Base-by-base conservation (phyloP, 805 yeast genomes). In the Sugiyamaella smithiae region DNA sequence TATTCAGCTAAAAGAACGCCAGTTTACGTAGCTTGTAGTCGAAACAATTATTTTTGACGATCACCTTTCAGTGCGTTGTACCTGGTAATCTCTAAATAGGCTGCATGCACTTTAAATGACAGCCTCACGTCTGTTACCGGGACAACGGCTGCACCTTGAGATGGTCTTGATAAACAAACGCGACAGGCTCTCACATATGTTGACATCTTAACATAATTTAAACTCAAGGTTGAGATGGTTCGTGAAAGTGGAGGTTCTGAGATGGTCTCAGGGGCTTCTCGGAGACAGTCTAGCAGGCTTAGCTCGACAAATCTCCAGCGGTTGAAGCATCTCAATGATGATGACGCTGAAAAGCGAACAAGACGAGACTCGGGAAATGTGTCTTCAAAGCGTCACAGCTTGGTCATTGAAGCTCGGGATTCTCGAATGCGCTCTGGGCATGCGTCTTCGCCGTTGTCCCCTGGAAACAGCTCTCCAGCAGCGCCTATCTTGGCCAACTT, bases 401-500 rank as follows among this genome's bases (percentile, higher is more conserved):
- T 56, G 22, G 53, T 42, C 23, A 22, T 43, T 4, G 59, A 50
- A 16, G 57, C 59, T 5, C 49, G 52, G 26, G 57, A 51, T 16
- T 31, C 47, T 8, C 22, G 29, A 11, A 12, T 40, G 20, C 42
- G 43, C 31, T 16, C 43, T 19, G 31, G 45, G 32, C 38, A 35
- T 20, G 9, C 22, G 9, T 5, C 38, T 4, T 16, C 20, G 22
- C 38, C 38, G 22, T 19, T 35, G 4, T 14, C 22, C 7, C 43
- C 45, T 26, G 25, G 26, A 11, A 23, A 29, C 24, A 25, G 29
- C 19, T 24, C 44, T 4, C 12, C 50, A 29, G 20, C 17, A 40
- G 40, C 53, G 11, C 62, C 62, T 1, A 54, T 59, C 8, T 45
- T 67, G 45, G 67, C 69, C 5, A 67, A 82, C 58, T 85, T 84